Percentiles rank a stretch among this genome's conserved stretches.
Evolutionary conservation across 2,329 filamentous ascomycete genomes (phyloP).

Genomic region (Diaporthe amygdali): DNA sequence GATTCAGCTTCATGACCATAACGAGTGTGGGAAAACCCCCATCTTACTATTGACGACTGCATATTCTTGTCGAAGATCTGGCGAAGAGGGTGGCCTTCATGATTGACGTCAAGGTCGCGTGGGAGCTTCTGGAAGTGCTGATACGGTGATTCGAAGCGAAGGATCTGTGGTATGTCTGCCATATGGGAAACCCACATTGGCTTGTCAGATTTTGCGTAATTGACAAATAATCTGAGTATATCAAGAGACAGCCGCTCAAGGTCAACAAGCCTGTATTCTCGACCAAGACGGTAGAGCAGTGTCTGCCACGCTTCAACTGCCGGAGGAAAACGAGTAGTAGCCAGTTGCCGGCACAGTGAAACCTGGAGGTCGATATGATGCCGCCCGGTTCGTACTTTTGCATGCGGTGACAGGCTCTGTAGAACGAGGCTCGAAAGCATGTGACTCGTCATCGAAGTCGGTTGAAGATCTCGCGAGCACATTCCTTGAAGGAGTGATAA

Average conservation of each 20-base stretch:
- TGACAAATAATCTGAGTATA: slow-evolving; percentile 45
- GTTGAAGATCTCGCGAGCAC: slow-evolving; percentile 37
- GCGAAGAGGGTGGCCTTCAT: slow-evolving; percentile 51
- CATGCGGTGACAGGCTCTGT: slow-evolving; percentile 31
- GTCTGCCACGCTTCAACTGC: slow-evolving; percentile 47
- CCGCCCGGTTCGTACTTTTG: not conserved
- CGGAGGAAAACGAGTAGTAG: slow-evolving; percentile 45
- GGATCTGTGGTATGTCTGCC: slow-evolving; percentile 45
- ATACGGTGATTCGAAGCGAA: slow-evolving; percentile 35
- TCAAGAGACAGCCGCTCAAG: slow-evolving; percentile 50
- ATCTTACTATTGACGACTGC: slow-evolving; percentile 47
- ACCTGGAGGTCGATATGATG: slow-evolving; percentile 37
- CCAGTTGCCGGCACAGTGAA: slow-evolving; percentile 41
- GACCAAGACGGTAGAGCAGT: slow-evolving; percentile 49
- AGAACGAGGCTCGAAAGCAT: slow-evolving; percentile 36
- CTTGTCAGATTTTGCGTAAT: slow-evolving; percentile 32
- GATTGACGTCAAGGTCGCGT: slow-evolving; percentile 46
- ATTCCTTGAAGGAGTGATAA: slow-evolving; percentile 45
- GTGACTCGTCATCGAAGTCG: slow-evolving; percentile 30
- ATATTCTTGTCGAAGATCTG: slow-evolving; percentile 49
- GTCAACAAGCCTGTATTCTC: slow-evolving; percentile 48
- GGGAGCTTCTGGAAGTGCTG: slow-evolving; percentile 42
- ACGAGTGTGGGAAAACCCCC: slow-evolving; percentile 48
- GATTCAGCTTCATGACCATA: slow-evolving; percentile 26
- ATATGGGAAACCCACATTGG: slow-evolving; percentile 48